Conservation (phyloP, 1,284 basidiomycete genomes). For the Pseudozyma sp. region DNA sequence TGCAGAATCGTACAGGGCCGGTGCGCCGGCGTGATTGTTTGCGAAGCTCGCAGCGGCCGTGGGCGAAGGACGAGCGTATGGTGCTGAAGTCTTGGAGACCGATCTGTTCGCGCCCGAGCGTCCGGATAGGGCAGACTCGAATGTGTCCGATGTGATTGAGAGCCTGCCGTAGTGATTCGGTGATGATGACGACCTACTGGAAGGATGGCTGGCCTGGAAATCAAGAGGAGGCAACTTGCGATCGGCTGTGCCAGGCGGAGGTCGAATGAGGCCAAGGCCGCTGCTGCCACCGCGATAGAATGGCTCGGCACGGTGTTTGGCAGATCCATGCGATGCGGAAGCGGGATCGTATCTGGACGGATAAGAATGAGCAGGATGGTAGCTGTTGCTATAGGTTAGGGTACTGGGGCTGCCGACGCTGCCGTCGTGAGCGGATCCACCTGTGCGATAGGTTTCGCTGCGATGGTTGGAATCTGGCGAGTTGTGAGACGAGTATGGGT, state of each 20-base stretch:
- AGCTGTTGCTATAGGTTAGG: conserved; percentile 22
- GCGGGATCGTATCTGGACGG: conserved; percentile 36
- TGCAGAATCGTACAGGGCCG: not conserved
- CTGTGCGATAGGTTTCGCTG: conserved; percentile 25
- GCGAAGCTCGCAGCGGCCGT: not conserved
- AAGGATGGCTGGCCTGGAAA: conserved; percentile 20
- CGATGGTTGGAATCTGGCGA: conserved; percentile 27
- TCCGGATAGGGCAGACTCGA: conserved; percentile 15
- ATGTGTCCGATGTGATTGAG: conserved; percentile 21
- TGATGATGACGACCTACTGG: conserved; percentile 23
- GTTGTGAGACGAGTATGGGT: conserved; percentile 13
- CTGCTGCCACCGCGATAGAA: conserved; percentile 48
- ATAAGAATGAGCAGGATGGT: conserved; percentile 26
- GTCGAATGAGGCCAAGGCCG: conserved; percentile 39
- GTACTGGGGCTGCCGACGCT: conserved; percentile 36
- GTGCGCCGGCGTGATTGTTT: not conserved
- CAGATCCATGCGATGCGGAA: conserved; percentile 7
- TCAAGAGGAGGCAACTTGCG: conserved; percentile 33
- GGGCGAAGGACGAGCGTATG: conserved; percentile 14
- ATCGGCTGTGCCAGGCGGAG: conserved; percentile 19
- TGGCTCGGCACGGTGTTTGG: conserved; percentile 25
- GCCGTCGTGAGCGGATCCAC: conserved; percentile 21
- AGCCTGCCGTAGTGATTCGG: conserved; percentile 35
- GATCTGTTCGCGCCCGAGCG: conserved; percentile 11
- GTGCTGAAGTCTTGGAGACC: not conserved